Conservation (phyloP, 106 monocot species). For the Chionographis japonica region DNA sequence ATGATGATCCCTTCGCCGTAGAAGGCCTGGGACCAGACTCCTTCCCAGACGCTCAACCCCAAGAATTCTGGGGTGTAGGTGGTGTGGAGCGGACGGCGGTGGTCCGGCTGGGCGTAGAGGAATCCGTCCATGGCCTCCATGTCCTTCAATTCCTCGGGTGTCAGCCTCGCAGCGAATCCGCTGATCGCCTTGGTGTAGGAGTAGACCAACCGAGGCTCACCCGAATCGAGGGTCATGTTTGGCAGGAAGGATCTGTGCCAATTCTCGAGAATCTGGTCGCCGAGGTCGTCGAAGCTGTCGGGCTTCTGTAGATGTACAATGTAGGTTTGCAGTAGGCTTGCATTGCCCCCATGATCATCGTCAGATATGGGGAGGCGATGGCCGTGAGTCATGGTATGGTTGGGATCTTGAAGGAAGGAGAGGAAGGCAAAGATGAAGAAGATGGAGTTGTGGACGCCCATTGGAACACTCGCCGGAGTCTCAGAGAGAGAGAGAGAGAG, state of each 20-base stretch:
- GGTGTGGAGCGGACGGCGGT: background rate
- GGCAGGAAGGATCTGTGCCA: constrained; percentile 20
- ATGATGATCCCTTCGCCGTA: constrained; percentile 18
- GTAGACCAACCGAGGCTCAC: constrained; percentile 3
- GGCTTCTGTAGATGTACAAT: constrained; percentile 14
- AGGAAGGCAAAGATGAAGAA: no score
- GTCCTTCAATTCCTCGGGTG: background rate
- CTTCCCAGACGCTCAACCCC: background rate
- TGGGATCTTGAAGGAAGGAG: no score
- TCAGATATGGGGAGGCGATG: no score
- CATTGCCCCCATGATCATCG: no score
- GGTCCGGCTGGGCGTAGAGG: constrained; percentile 4
- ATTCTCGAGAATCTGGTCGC: background rate
- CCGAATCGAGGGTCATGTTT: background rate
- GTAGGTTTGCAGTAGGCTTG: constrained; percentile 6
- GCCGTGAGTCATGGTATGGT: no score
- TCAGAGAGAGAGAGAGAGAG: no score
- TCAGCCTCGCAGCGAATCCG: constrained; percentile 24
- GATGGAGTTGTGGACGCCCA: no score
- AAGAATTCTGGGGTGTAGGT: constrained; percentile 13
- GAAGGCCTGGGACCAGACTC: background rate
- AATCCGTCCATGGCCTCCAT: constrained; percentile 2
- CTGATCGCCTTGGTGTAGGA: constrained; percentile 11
- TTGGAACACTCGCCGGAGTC: no score
- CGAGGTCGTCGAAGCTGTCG: background rate